A percentile compares a stretch with the other conserved stretches of the same genome.
Conservation (phyloP, 106 monocot genomes). For the Acanthochlamys bracteata region DNA sequence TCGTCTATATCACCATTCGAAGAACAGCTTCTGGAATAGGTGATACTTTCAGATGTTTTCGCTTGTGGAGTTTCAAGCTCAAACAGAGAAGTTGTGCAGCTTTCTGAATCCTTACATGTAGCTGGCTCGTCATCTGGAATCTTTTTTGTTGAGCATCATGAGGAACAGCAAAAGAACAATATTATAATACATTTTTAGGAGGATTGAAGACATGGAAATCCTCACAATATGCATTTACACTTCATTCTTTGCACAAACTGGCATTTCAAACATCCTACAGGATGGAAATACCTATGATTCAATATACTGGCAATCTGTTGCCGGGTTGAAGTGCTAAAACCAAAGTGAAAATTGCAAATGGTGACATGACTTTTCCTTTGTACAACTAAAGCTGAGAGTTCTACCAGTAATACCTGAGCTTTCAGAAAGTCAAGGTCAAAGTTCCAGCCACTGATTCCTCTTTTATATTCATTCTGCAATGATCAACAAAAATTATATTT, state of each 20-base stretch:
- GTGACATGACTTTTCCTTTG: no score
- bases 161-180: not conserved
- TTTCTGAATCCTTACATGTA: slow-evolving; percentile 11
- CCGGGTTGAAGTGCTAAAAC: no score
- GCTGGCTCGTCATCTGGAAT: slow-evolving; percentile 21
- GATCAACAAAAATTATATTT: not conserved
- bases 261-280: no score
- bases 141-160: not conserved
- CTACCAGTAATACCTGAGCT: slow-evolving; percentile 59
- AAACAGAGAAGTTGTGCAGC: slow-evolving; percentile 21
- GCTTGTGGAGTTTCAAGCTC: slow-evolving; percentile 38
- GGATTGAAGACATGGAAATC: not conserved
- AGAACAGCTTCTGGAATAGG: slow-evolving; percentile 10
- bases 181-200: not conserved
- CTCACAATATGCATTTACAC: no score
- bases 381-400: not conserved
- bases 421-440: slow-evolving; percentile 67
- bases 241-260: no score
- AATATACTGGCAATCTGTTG: no score
- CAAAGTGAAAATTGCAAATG: no score
- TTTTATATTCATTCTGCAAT: slow-evolving; percentile 56
- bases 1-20: slow-evolving; percentile 13
- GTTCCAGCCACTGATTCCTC: slow-evolving; percentile 75
- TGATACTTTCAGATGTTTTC: slow-evolving; percentile 1
- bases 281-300: no score